Evolutionary conservation across 768 basidiomycete genomes (phyloP), one percentile per base, ranked within the genome.

Genomic region (Leccinum incarnatum): DNA sequence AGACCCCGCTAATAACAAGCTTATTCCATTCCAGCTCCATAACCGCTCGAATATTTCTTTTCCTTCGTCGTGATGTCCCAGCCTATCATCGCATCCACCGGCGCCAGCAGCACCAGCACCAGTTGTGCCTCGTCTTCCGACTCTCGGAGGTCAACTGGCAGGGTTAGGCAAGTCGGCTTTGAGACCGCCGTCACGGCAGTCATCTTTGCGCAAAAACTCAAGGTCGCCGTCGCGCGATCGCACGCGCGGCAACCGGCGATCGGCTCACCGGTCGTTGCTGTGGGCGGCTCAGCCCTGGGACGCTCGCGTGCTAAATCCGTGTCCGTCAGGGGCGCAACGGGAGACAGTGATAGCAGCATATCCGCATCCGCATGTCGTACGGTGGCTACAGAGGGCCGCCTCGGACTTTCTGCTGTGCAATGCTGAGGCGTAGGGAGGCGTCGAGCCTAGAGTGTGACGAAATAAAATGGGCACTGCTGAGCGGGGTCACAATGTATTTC

Each of bases 151-250:
- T 48, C 53, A 19, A 42, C 10, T 19, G n/a, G n/a, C 6, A 51
- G 51, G 27, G 54, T 8, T 45, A 62, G 65, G 12, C 57, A 55
- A 36, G 65, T 66, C 36, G 58, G 67, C 48, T 68, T 68, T 19
- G 62, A 66, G 58, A 68, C 65, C 15, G 67, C 59, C 6, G 67
- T 68, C 37, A 64, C 56, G 17, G 67, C 65, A 0, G 51, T 66
- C 53, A 48, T 68, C 55, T 69, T 68, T 55, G 53, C 64, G 5
- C 62, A 64, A 19, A 68, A 60, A 49, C 67, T 68, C 47, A 66
- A 69, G 60, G 48, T 53, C 23, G 59, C 65, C 21, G 64, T 52
- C 21, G 61, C 61, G 25, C 61, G 57, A 8, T 50, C 66, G 14
- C 63, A 40, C 21, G 19, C 4, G 29, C 45, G 40, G 37, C 15